Percentiles rank a stretch among this genome's conserved stretches.
Evolutionary conservation across 371 early-diverging fungal genomes (phyloP).

Genomic region (Rhizopus microsporus): DNA sequence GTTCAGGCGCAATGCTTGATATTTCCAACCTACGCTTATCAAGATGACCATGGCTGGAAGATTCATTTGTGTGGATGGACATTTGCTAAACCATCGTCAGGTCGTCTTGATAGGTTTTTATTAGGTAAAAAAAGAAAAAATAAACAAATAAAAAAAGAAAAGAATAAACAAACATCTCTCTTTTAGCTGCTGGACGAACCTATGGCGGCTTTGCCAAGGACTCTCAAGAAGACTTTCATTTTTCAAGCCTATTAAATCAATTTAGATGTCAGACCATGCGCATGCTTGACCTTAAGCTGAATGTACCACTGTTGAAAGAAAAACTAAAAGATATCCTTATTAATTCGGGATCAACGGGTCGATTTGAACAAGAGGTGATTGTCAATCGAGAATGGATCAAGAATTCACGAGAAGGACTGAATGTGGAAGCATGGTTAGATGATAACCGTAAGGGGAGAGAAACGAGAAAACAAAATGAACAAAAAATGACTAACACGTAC

Average conservation of each 20-base stretch:
- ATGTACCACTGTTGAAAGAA: constrained; percentile 13
- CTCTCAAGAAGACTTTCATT: constrained; percentile 45
- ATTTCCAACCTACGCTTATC: constrained; percentile 43
- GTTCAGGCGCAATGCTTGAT: constrained; percentile 42
- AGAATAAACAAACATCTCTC: no score
- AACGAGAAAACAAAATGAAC: background rate
- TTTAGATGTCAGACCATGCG: constrained; percentile 47
- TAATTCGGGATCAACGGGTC: constrained; percentile 8
- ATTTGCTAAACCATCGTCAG: constrained; percentile 39
- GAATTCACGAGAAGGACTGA: background rate
- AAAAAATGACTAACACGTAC: background rate
- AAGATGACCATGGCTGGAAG: constrained; percentile 27
- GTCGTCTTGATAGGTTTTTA: constrained; percentile 35
- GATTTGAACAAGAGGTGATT: constrained; percentile 9
- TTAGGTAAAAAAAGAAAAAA: constrained; percentile 23
- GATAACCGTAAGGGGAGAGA: constrained; percentile 15
- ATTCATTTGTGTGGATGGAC: constrained; percentile 42
- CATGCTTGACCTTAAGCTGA: constrained; percentile 15
- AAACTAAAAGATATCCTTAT: constrained; percentile 4
- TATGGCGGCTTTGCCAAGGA: constrained; percentile 40
- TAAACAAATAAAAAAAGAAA: background rate
- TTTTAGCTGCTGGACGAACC: constrained; percentile 41
- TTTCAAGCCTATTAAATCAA: constrained; percentile 38
- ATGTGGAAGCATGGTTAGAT: constrained; percentile 23
- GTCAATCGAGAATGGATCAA: background rate